A percentile compares a stretch with the other conserved stretches of the same genome.
Evolutionary conservation across 495 filamentous ascomycete genomes (phyloP).

Genomic region (Amniculicola lignicola): DNA sequence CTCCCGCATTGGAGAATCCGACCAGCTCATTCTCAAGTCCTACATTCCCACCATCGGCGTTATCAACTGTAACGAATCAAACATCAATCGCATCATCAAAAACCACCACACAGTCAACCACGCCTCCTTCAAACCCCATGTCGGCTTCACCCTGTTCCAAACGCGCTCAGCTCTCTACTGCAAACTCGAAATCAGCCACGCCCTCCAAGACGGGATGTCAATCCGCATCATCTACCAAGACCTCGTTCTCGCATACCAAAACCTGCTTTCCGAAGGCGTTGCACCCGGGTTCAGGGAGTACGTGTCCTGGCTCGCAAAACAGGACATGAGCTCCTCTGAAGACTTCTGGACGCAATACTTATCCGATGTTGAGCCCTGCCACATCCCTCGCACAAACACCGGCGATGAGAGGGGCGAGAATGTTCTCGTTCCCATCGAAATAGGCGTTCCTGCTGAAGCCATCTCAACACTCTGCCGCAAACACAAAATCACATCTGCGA

Average conservation of each 20-base stretch:
- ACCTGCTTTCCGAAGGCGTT: constrained; percentile 35
- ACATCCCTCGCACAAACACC: constrained; percentile 44
- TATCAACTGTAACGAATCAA: constrained; percentile 42
- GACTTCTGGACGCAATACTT: constrained; percentile 57
- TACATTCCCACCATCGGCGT: constrained; percentile 29
- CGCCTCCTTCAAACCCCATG: constrained; percentile 39
- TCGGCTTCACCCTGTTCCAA: constrained; percentile 49
- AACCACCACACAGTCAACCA: constrained; percentile 39
- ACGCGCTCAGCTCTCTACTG: constrained; percentile 43
- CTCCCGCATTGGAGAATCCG: constrained; percentile 47
- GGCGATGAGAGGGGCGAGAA: constrained; percentile 1
- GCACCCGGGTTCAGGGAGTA: constrained; percentile 54
- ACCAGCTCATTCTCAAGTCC: constrained; percentile 52
- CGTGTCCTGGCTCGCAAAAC: constrained; percentile 46
- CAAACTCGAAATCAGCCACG: constrained; percentile 58
- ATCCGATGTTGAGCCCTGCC: constrained; percentile 46
- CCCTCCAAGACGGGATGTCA: constrained; percentile 50
- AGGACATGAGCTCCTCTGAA: constrained; percentile 34
- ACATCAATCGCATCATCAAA: constrained; percentile 27
- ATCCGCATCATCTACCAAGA: constrained; percentile 51
- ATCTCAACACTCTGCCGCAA: not conserved
- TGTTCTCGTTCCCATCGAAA: constrained; percentile 6
- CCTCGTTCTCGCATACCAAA: constrained; percentile 49
- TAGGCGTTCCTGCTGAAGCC: constrained; percentile 8
- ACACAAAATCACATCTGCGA: constrained; percentile 21